Evolutionary conservation across 495 filamentous ascomycete genomes (phyloP).

Genomic region (Aspergillus sclerotiicarbonarius): DNA sequence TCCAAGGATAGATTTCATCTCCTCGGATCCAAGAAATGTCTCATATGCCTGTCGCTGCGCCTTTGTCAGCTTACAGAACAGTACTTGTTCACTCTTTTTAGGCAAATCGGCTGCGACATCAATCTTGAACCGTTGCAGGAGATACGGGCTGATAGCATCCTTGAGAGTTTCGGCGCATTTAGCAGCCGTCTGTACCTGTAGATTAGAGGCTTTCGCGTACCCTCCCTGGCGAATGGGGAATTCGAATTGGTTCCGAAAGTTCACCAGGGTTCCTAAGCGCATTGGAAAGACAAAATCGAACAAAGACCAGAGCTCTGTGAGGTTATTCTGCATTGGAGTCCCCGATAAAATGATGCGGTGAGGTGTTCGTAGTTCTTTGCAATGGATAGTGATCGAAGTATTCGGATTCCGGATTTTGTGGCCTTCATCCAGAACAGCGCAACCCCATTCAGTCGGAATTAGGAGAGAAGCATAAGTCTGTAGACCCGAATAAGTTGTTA

Average conservation of each 20-base stretch:
- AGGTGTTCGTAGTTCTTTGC: constrained; percentile 83
- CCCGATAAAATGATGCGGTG: constrained; percentile 93
- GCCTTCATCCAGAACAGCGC: constrained; percentile 92
- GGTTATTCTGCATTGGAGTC: constrained; percentile 96
- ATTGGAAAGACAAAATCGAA: constrained; percentile 97
- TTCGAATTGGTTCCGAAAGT: constrained; percentile 86
- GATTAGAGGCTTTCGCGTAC: constrained; percentile 88
- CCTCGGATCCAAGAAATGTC: constrained; percentile 74
- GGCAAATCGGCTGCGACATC: constrained; percentile 93
- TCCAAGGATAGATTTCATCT: constrained; percentile 73
- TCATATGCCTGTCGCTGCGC: constrained; percentile 74
- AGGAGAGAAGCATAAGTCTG: constrained; percentile 80
- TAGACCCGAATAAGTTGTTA: constrained; percentile 92
- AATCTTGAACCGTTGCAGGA: constrained; percentile 89
- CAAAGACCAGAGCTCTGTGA: constrained; percentile 93
- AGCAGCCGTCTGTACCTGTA: constrained; percentile 87
- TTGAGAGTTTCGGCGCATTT: constrained; percentile 89
- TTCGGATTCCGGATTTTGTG: constrained; percentile 98
- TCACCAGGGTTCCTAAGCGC: constrained; percentile 86
- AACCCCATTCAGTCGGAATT: constrained; percentile 82
- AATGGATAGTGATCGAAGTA: constrained; percentile 84
- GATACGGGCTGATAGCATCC: constrained; percentile 85
- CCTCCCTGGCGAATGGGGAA: constrained; percentile 88
- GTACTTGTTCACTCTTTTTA: constrained; percentile 89
- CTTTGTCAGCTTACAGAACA: constrained; percentile 88